Conservation (phyloP, 2,329 filamentous ascomycete species). For the Septoria petroselini region DNA sequence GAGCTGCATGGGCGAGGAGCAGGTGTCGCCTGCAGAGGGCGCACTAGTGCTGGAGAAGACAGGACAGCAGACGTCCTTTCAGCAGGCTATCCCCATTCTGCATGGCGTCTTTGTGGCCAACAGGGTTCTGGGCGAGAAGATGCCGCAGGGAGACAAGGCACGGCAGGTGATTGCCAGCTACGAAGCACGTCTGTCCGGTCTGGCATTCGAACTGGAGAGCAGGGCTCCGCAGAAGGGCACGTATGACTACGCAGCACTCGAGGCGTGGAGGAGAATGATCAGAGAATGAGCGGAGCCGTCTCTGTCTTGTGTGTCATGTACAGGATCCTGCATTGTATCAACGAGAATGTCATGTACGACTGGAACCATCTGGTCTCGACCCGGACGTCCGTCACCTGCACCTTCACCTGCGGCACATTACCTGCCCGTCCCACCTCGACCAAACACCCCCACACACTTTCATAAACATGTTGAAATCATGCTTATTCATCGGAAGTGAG, state of each 20-base stretch:
- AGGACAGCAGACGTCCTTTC: constrained; percentile 29
- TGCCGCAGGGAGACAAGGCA: constrained; percentile 27
- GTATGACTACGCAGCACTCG: constrained; percentile 32
- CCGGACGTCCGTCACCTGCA: too few relatives aligned
- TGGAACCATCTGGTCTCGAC: too few relatives aligned
- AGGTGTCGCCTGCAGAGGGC: constrained; percentile 6
- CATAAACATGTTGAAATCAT: too few relatives aligned
- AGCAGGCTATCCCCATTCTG: constrained; percentile 40
- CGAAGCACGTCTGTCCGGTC: constrained; percentile 25
- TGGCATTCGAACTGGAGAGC: constrained; percentile 29
- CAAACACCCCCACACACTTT: too few relatives aligned
- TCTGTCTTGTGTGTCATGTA: too few relatives aligned
- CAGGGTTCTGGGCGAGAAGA: constrained; percentile 42
- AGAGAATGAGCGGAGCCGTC: too few relatives aligned
- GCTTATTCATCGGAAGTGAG: too few relatives aligned
- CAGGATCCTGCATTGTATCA: too few relatives aligned
- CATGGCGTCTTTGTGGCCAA: constrained; percentile 46
- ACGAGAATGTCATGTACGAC: too few relatives aligned
- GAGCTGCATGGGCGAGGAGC: constrained; percentile 8
- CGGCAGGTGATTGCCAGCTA: constrained; percentile 30
- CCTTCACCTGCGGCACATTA: too few relatives aligned
- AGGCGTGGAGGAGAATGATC: constrained; percentile 30
- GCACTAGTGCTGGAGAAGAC: not conserved
- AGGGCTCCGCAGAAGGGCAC: constrained; percentile 24
- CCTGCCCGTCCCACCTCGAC: too few relatives aligned